Percentiles rank a stretch among this genome's conserved stretches.
phyloP scores from a whole-genome alignment of 164 flowering plant species.

The Vitis rotundifolia region DNA sequence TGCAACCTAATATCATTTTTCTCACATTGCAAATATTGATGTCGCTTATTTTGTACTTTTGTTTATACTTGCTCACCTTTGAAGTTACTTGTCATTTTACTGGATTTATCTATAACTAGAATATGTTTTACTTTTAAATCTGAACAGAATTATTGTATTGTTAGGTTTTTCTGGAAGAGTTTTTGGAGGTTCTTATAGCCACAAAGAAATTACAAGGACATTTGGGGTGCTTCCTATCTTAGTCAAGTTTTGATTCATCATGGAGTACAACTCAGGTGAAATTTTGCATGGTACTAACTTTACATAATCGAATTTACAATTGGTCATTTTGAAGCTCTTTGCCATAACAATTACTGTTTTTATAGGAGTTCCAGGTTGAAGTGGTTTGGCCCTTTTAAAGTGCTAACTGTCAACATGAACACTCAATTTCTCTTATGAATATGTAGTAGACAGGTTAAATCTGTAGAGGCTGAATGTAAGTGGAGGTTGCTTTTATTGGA shows the following conservation, averaged over 20 bases:
- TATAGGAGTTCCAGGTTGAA: not conserved
- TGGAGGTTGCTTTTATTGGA: too few species aligned
- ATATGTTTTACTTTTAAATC: not conserved
- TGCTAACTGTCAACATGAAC: too few species aligned
- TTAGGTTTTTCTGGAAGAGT: slow-evolving; percentile 2
- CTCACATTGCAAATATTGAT: not conserved
- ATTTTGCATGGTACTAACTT: not conserved
- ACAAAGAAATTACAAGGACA: not conserved
- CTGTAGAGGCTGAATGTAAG: too few species aligned
- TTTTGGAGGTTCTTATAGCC: not conserved
- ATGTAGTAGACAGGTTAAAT: too few species aligned
- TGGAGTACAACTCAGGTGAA: not conserved
- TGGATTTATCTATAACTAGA: not conserved
- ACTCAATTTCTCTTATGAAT: too few species aligned
- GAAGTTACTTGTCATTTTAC: not conserved
- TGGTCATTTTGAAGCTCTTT: not conserved
- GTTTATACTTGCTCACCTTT: not conserved
- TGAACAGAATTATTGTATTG: not conserved
- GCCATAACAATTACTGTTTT: not conserved
- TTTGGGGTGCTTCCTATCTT: not conserved
- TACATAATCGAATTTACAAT: not conserved
- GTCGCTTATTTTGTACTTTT: not conserved
- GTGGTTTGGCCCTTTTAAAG: not conserved
- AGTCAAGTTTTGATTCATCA: not conserved
- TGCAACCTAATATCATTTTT: not conserved